Conservation (phyloP, 441 rosid genomes). For the Macaranga tanarius region DNA sequence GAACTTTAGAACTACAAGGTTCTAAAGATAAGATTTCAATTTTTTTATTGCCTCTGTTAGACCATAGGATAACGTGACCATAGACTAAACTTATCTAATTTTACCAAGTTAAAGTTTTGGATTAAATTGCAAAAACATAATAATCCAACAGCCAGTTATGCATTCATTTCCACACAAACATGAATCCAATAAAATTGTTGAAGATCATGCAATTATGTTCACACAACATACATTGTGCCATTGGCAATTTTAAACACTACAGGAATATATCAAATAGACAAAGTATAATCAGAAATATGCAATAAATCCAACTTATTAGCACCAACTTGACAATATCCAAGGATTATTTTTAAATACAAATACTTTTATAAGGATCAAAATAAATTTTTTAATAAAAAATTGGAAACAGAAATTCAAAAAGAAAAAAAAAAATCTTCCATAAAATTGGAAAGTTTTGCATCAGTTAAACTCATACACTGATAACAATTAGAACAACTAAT, state of each 20-base stretch:
- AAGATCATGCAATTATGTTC: neutral
- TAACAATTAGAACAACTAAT: neutral
- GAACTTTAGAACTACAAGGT: neutral
- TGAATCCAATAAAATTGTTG: neutral
- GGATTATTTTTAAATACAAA: neutral
- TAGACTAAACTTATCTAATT: neutral
- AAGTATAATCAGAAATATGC: neutral
- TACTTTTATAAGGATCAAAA: neutral
- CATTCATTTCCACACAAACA: neutral
- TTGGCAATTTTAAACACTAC: neutral
- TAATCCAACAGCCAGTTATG: neutral
- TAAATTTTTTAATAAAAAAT: neutral
- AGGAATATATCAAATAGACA: neutral
- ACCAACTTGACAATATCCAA: neutral
- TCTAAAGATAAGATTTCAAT: neutral
- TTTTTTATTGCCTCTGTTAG: neutral
- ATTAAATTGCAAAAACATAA: no score
- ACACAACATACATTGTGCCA: neutral
- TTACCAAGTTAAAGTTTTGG: neutral
- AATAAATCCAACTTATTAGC: neutral
- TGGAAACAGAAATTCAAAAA: neutral
- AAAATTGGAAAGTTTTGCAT: neutral
- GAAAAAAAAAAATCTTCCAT: neutral
- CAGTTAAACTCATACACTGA: conserved; percentile 1
- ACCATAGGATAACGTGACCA: neutral